Conservation (phyloP, 2,329 filamentous ascomycete genomes). For the Capronia epimyces region DNA sequence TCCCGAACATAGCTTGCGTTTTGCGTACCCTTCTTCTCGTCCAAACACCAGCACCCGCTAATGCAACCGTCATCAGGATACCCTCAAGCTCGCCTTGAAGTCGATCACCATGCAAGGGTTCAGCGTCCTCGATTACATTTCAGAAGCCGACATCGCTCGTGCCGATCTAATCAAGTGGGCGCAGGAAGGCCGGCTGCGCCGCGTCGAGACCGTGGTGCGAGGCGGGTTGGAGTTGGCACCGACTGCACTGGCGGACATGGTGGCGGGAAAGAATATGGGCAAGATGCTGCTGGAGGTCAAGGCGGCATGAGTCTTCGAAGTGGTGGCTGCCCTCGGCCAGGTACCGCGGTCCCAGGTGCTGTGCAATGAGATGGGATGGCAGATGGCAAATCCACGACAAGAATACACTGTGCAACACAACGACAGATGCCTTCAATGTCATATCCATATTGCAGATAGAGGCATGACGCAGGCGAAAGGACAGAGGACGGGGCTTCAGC, state of each 20-base stretch:
- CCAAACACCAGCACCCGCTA: neutral
- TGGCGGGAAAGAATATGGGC: constrained; percentile 64
- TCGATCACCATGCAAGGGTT: neutral
- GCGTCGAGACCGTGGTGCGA: constrained; percentile 56
- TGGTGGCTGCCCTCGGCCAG: neutral
- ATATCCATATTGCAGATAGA: too few relatives aligned
- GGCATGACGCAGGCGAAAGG: too few relatives aligned
- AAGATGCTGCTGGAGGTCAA: constrained; percentile 32
- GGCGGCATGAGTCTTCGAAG: neutral
- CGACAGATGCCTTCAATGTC: too few relatives aligned
- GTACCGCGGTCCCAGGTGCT: too few relatives aligned
- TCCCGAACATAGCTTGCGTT: constrained; percentile 39
- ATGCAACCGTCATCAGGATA: neutral
- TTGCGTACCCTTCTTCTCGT: constrained; percentile 40
- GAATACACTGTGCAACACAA: too few relatives aligned
- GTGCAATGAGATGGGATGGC: too few relatives aligned
- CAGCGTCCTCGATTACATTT: constrained; percentile 51
- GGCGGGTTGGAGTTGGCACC: constrained; percentile 45
- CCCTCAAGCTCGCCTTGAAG: neutral
- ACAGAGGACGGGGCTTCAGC: too few relatives aligned
- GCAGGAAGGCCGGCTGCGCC: constrained; percentile 59
- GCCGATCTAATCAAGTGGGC: constrained; percentile 63
- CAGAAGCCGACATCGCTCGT: constrained; percentile 54
- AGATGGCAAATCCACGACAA: too few relatives aligned
- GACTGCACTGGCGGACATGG: constrained; percentile 50